Base-by-base conservation (phyloP, 768 basidiomycete genomes). In the Gautieria morchelliformis region DNA sequence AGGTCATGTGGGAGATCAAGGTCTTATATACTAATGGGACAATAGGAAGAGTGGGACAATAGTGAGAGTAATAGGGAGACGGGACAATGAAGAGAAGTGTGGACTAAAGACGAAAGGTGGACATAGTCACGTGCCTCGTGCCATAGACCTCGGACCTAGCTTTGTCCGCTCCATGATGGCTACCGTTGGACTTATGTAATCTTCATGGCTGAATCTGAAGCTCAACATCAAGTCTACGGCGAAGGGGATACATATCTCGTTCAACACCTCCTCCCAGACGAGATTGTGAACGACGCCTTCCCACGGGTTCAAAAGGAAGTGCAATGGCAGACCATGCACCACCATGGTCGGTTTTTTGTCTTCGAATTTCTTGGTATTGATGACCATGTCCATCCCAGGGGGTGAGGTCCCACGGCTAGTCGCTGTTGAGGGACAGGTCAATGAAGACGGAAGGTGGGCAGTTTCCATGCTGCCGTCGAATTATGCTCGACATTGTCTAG, bases 361-460 rank as follows among this genome's bases (percentile, higher is more conserved):
- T 20, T 50, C 45, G 46, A 12, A 45, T 17, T 1, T 24, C n/a
- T 37, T 44, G 0, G n/a, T 33, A 33, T 4, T 37, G 32, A 35
- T 53, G 15, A 22, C 53, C 47, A 22, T 58, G 37, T 53, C 30
- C n/a, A 14, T 46, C 61, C 9, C 61, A 87, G 87, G 87, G 22
- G 87, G 88, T 3, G 85, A 89, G 65, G 84, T 86, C 4, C 84
- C 85, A 1, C 70, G 84, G 56, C 70, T 79, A 1, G 82, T 85
- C 52, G 83, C 83, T 1, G 82, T 84, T 24, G 71, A 85, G 65
- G 83, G 83, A 22, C 69, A 76, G 40, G 68, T 84, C n/a, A 68
- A 66, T 30, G 63, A 68, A 40, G 80, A 81, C 59, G 77, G 79
- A 44, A 79, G 78, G 80, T 77, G 50, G 35, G 65, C n/a, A 24